Base-by-base conservation (phyloP, 1,284 basidiomycete species). In the Cerioporus squamosus region DNA sequence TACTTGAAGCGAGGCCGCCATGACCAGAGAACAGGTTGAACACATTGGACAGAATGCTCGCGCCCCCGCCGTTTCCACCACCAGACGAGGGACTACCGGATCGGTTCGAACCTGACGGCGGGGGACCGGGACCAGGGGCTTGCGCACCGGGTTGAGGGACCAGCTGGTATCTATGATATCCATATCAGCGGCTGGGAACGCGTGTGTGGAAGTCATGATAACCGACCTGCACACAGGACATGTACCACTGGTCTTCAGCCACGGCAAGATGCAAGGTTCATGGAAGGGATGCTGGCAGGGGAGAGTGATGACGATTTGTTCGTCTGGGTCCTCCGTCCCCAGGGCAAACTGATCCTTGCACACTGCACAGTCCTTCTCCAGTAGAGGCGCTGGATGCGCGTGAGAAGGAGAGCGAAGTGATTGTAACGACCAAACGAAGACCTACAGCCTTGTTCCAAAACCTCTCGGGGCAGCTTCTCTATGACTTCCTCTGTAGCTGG, bases 231-330 rank as follows among this genome's bases (percentile, higher is more conserved):
- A 94, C 12, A 93, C 90, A 36, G 92, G 92, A 75, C 92, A 94
- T 39, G 92, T 94, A 4, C 88, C 92, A 61, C 87, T 91, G 1
- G 87, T 87, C 67, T 89, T 91, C 20, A 94, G 75, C 92, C 92
- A 94, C 0, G 90, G 91, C 18, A 88, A 62, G 62, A 94, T 93
- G 67, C 92, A 94, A 17, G 84, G 81, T 66, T 90, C 83, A 67
- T 94, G 92, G 76, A 93, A 94, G 4, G 89, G 81, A 68, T 93
- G 91, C 60, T 85, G 83, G 78, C 92, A 94, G 3, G 91, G 91
- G 18, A 94, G 77, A 1, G 86, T 87, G 7, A 92, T 75, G 15
- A 91, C 78, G 24, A 90, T 70, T 62, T 85, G 83, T 62, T 92
- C 89, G 51, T 85, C 87, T 1, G 86, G 85, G 65, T 91, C 86